Base-by-base conservation (phyloP, 257 asterid species). In the Forsythia suspensa region DNA sequence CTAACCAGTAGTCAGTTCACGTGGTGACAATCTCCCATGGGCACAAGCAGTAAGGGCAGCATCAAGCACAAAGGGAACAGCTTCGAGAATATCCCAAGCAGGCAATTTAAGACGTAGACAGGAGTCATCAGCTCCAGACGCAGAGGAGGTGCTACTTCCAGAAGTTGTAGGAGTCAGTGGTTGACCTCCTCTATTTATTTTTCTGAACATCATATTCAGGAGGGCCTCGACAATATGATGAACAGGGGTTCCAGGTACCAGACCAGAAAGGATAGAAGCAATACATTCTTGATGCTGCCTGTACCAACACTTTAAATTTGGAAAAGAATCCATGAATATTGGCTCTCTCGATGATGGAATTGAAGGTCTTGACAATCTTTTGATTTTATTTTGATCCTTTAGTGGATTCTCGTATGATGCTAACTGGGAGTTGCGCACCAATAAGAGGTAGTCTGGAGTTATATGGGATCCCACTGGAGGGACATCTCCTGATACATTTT, bases 71-170 rank as follows among this genome's bases (percentile, higher is more conserved):
- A 88, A 96, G n/a, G 99, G 99, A 83, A 92, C 87, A 80, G 99
- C 99, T 80, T 92, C 98, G 46, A 96, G 86, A 87, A 96, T 96
- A 91, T 96, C 98, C 98, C 99, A 96, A 84, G 98, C 99, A 81
- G 99, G 99, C 70, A 92, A 66, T 74, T 88, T 96, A 78, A 92
- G 97, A 79, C 86, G 87, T 75, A 81, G 87, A 83, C 82, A 82
- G 71, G 81, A 77, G 77, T 93, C 97, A 34, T 96, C 98, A 36
- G 79, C 74, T 80, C 90, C 95, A 82, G 96, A 85, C 76, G 86
- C 92, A 76, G 98, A 88, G 15, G 96, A 91, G 83, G 73, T 82
- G 77, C 90, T 93, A 82, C 95, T 92, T 81, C 93, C 94, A 81
- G 99, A 93, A 84, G 94, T 82, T 73, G 92, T 36, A 82, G 97